Conservation (phyloP, 1,139 yeast species). For the Magnusiomyces magnusii region DNA sequence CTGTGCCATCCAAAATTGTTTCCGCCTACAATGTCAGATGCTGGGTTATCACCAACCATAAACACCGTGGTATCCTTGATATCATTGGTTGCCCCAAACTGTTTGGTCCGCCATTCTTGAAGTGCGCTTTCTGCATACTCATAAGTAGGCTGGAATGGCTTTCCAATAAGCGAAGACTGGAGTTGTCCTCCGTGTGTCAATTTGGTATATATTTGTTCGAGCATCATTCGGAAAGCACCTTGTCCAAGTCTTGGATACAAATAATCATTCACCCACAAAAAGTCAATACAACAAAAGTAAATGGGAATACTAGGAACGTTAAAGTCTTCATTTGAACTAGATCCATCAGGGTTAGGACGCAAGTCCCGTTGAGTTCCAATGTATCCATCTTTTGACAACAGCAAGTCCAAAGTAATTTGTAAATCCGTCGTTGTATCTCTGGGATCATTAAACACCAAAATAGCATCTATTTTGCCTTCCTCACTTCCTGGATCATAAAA, state of each 20-base stretch:
- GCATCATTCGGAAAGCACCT: slow-evolving; percentile 70
- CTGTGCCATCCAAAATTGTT: slow-evolving; percentile 74
- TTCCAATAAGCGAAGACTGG: slow-evolving; percentile 63
- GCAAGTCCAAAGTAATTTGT: slow-evolving; percentile 67
- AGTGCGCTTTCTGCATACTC: slow-evolving; percentile 74
- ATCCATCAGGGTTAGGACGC: not conserved
- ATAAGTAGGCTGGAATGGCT: slow-evolving; percentile 74
- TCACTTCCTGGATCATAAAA: slow-evolving; percentile 14
- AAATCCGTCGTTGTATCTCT: slow-evolving; percentile 83
- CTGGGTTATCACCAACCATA: slow-evolving; percentile 98
- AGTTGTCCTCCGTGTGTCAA: slow-evolving; percentile 46
- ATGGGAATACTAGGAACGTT: slow-evolving; percentile 64
- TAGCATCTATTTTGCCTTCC: slow-evolving; percentile 39
- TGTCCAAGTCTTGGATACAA: slow-evolving; percentile 80
- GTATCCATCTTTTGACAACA: slow-evolving; percentile 56
- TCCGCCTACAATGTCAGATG: slow-evolving; percentile 86
- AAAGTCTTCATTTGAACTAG: slow-evolving; percentile 15
- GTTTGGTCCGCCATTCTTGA: slow-evolving; percentile 42
- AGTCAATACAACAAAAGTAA: slow-evolving; percentile 79
- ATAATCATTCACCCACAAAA: slow-evolving; percentile 87
- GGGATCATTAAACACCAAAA: slow-evolving; percentile 85
- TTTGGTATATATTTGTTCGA: slow-evolving; percentile 57
- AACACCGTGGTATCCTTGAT: slow-evolving; percentile 41
- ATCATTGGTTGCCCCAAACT: slow-evolving; percentile 14
- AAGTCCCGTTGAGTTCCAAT: slow-evolving; percentile 52